Percentiles rank a stretch among this genome's conserved stretches.
These are phyloP conservation scores for Lonicera japonica DNA, from an alignment of 129 eudicot species.

Conservation along the genomic window DNA sequence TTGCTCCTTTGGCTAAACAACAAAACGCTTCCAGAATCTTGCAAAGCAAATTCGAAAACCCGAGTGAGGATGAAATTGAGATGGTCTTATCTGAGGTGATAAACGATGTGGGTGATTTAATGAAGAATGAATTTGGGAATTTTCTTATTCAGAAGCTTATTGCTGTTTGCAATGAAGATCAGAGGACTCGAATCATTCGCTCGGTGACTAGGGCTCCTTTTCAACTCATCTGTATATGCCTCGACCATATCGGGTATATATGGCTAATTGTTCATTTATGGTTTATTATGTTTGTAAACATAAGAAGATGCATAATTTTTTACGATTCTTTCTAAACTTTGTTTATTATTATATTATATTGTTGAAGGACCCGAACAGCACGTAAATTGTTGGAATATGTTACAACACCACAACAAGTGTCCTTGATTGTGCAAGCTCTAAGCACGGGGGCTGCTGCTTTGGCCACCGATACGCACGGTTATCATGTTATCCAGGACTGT, in stretches of 20 bases:
- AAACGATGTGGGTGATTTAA: constrained; percentile 33
- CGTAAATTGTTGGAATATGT: constrained; percentile 50
- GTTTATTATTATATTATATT: neutral
- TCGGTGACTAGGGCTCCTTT: constrained; percentile 29
- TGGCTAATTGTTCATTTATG: constrained; percentile 3
- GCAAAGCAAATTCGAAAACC: constrained; percentile 30
- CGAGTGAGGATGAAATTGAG: constrained; percentile 36
- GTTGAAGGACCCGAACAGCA: constrained; percentile 38
- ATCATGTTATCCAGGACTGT: constrained; percentile 59
- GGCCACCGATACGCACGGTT: constrained; percentile 55
- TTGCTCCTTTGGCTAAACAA: constrained; percentile 37
- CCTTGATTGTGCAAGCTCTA: constrained; percentile 39
- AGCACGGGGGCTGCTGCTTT: constrained; percentile 37
- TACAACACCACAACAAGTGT: constrained; percentile 27
- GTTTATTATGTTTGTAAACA: neutral
- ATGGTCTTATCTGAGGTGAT: constrained; percentile 43
- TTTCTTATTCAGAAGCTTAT: constrained; percentile 48
- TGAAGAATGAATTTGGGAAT: constrained; percentile 54
- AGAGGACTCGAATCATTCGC: constrained; percentile 40
- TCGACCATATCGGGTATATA: constrained; percentile 62
- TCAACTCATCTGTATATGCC: constrained; percentile 36
- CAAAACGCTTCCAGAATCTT: constrained; percentile 36
- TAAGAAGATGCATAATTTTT: neutral
- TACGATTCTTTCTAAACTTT: constrained; percentile 3
- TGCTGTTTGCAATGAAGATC: constrained; percentile 50